These are phyloP conservation scores for Arabis hirsuta DNA, from an alignment of 345 rosid genomes.

Conservation along the genomic window DNA sequence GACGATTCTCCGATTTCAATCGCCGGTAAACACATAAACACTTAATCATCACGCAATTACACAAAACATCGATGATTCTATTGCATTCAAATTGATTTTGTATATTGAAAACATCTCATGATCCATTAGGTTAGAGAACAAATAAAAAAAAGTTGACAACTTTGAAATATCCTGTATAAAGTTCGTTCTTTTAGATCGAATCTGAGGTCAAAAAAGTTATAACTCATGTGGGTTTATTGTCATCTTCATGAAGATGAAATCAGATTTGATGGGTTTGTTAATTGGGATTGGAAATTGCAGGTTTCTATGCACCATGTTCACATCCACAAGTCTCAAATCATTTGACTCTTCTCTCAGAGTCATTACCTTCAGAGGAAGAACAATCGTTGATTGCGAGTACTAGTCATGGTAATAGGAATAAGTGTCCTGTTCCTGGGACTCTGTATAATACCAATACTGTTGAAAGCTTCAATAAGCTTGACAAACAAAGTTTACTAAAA, in stretches of 20 bases:
- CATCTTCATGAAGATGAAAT: neutral
- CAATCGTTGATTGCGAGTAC: constrained; percentile 39
- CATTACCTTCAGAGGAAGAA: constrained; percentile 59
- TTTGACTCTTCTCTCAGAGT: constrained; percentile 73
- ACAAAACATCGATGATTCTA: neutral
- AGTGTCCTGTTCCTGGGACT: constrained; percentile 79
- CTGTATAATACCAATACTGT: constrained; percentile 82
- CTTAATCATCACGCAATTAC: neutral
- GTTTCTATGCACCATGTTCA: constrained; percentile 79
- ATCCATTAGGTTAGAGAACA: constrained; percentile 34
- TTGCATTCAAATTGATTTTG: neutral
- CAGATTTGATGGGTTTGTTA: constrained; percentile 10
- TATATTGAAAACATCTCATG: neutral
- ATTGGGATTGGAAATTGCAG: constrained; percentile 34
- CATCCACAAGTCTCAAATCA: constrained; percentile 76
- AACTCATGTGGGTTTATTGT: neutral
- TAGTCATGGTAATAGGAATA: constrained; percentile 66
- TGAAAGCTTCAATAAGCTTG: constrained; percentile 68
- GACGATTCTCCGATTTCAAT: constrained; percentile 88
- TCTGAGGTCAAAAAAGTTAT: neutral
- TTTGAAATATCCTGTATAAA: constrained; percentile 1
- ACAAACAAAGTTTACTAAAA: constrained; percentile 66
- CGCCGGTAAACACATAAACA: constrained; percentile 52
- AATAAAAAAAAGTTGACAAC: constrained; percentile 4
- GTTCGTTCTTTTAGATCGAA: neutral